phyloP scores from a whole-genome alignment of 2,329 filamentous ascomycete genomes.

The Fusarium sp. region DNA sequence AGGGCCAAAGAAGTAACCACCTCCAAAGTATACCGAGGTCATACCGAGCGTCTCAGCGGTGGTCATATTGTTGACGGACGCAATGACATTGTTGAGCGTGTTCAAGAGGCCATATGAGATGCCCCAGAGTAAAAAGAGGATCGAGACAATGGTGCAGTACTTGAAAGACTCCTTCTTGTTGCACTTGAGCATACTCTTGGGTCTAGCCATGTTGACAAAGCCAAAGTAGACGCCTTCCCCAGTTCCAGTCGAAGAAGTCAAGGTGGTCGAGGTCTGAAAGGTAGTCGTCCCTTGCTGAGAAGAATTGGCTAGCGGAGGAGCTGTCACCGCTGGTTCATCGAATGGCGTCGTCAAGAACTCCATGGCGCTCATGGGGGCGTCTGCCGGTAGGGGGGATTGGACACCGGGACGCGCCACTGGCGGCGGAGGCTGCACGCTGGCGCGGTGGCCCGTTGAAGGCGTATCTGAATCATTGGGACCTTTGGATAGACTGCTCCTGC shows the following conservation, averaged over 20 bases:
- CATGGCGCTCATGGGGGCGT: conserved; percentile 52
- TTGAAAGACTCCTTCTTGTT: conserved; percentile 74
- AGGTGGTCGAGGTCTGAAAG: conserved; percentile 46
- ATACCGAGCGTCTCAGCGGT: conserved; percentile 73
- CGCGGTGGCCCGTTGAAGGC: conserved; percentile 39
- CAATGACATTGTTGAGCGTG: conserved; percentile 79
- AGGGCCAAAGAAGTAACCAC: conserved; percentile 77
- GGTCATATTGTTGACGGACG: conserved; percentile 70
- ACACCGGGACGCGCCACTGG: conserved; percentile 33
- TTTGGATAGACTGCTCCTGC: conserved; percentile 47
- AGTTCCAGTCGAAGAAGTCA: conserved; percentile 49
- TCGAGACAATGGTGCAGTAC: conserved; percentile 79
- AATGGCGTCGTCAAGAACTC: conserved; percentile 62
- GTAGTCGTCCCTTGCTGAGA: conserved; percentile 15
- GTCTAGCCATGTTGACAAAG: conserved; percentile 77
- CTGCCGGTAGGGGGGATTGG: conserved; percentile 39
- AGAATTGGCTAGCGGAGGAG: conserved; percentile 14
- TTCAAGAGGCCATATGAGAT: conserved; percentile 91
- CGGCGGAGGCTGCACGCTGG: conserved; percentile 41
- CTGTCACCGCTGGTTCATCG: conserved; percentile 34
- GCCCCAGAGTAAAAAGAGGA: conserved; percentile 90
- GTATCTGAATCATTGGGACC: conserved; percentile 47
- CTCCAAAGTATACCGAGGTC: conserved; percentile 77
- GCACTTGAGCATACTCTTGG: conserved; percentile 77
- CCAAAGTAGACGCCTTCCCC: conserved; percentile 74